Conservation (phyloP, 139 green algal species). For the Chlorella sp. region DNA sequence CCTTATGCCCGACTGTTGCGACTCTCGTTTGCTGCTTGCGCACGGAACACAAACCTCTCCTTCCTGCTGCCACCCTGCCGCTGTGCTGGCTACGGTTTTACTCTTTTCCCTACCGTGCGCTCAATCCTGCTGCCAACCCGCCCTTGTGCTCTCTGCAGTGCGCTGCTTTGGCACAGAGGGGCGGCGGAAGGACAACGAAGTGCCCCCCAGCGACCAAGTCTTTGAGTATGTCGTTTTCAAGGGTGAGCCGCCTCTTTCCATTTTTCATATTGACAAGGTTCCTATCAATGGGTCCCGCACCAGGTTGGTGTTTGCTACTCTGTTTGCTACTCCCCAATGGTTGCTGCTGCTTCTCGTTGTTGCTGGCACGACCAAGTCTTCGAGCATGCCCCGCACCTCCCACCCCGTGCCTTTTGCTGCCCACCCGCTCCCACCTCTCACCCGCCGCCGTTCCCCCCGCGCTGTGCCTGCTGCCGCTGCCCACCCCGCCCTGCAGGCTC, state of each 20-base stretch:
- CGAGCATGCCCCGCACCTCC: constrained; percentile 52
- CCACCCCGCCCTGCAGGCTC: constrained; percentile 44
- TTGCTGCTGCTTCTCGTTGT: too few relatives aligned
- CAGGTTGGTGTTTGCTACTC: too few relatives aligned
- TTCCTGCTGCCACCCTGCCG: too few relatives aligned
- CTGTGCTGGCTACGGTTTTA: too few relatives aligned
- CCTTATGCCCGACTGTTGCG: too few relatives aligned
- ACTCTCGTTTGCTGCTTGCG: not conserved
- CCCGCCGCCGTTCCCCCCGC: not conserved
- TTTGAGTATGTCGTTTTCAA: constrained; percentile 97
- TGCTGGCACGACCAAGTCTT: constrained; percentile 91
- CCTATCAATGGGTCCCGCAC: too few relatives aligned
- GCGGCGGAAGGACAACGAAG: constrained; percentile 74
- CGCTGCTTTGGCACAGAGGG: constrained; percentile 93
- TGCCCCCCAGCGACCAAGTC: constrained; percentile 78
- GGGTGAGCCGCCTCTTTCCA: constrained; percentile 60
- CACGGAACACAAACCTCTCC: not conserved
- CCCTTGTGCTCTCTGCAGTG: too few relatives aligned
- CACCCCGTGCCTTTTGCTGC: too few relatives aligned
- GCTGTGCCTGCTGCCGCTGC: not conserved
- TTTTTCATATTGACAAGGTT: too few relatives aligned
- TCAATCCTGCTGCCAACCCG: too few relatives aligned
- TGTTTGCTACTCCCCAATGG: too few relatives aligned
- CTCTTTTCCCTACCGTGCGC: too few relatives aligned
- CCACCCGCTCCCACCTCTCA: not conserved